These are phyloP conservation scores for Teratosphaeria viscida DNA, from an alignment of 2,329 filamentous ascomycete species.

Conservation along the genomic window DNA sequence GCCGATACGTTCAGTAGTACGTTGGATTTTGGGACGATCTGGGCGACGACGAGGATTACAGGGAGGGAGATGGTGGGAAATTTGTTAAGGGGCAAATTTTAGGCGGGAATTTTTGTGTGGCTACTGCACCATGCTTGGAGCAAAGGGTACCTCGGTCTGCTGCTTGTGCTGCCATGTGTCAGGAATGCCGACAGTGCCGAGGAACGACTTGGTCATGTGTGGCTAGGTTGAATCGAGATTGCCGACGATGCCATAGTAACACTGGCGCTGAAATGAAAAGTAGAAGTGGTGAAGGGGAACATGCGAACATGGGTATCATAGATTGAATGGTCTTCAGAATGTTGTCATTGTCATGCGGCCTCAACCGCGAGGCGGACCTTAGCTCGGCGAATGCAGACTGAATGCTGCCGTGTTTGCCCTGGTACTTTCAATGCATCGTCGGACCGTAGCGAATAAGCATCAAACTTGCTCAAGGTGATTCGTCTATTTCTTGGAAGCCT, in stretches of 20 bases:
- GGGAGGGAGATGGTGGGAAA: constrained; percentile 67
- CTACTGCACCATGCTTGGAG: not conserved
- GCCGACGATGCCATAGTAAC: not conserved
- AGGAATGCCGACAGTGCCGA: not conserved
- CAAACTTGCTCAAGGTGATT: not conserved
- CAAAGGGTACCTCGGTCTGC: not conserved
- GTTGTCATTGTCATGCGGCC: not conserved
- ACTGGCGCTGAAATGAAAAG: not conserved
- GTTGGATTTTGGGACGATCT: constrained; percentile 74
- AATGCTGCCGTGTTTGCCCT: not conserved
- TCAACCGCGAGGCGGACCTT: not conserved
- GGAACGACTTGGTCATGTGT: not conserved
- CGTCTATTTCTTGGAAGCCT: constrained; percentile 68
- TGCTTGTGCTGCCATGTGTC: not conserved
- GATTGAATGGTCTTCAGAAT: not conserved
- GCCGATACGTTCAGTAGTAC: constrained; percentile 72
- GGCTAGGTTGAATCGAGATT: not conserved
- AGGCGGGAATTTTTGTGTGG: not conserved
- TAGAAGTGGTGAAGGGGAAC: not conserved
- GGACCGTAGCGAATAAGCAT: not conserved
- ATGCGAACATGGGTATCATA: not conserved
- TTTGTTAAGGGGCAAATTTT: constrained; percentile 61
- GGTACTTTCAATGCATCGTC: not conserved
- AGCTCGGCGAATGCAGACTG: not conserved
- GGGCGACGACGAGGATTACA: constrained; percentile 65